Evolutionary conservation across 2,329 filamentous ascomycete genomes (phyloP).

Genomic region (Paradendryphiella salina): DNA sequence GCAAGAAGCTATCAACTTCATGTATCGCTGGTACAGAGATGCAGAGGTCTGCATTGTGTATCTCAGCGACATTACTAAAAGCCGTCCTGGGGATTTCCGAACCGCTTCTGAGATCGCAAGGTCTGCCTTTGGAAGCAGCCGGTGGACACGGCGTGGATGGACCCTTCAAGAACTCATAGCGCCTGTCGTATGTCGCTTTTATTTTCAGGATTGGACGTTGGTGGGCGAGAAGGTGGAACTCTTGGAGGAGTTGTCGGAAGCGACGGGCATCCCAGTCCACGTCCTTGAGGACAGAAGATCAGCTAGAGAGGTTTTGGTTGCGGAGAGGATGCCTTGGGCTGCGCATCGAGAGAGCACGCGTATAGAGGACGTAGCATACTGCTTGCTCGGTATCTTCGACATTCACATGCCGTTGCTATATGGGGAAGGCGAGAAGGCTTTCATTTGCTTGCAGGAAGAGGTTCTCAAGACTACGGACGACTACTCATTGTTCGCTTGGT

Average conservation of each 20-base stretch:
- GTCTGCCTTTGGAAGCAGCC: slow-evolving; percentile 22
- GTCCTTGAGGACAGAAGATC: slow-evolving; percentile 25
- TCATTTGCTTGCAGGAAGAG: slow-evolving; percentile 34
- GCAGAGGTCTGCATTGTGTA: slow-evolving; percentile 27
- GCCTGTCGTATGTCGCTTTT: slow-evolving; percentile 30
- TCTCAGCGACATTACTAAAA: slow-evolving; percentile 22
- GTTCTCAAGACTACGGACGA: slow-evolving; percentile 36
- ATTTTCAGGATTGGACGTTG: slow-evolving; percentile 29
- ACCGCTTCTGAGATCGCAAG: slow-evolving; percentile 21
- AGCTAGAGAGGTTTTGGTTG: slow-evolving; percentile 26
- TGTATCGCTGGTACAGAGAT: slow-evolving; percentile 33
- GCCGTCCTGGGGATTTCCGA: slow-evolving; percentile 1
- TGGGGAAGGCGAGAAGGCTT: slow-evolving; percentile 36
- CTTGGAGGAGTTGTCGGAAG: slow-evolving; percentile 25
- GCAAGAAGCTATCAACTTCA: slow-evolving; percentile 33
- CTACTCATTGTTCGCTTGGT: slow-evolving; percentile 36
- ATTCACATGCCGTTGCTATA: slow-evolving; percentile 39
- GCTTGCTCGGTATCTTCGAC: slow-evolving; percentile 38
- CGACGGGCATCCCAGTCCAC: slow-evolving; percentile 32
- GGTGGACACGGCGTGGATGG: slow-evolving; percentile 37
- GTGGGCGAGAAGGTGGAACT: slow-evolving; percentile 36
- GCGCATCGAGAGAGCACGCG: slow-evolving; percentile 32
- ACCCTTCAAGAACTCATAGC: slow-evolving; percentile 39
- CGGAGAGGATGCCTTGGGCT: slow-evolving; percentile 39
- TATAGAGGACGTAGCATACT: slow-evolving; percentile 37